A percentile compares a stretch with the other conserved stretches of the same genome.
Conservation (phyloP, 257 asterid genomes). For the Plantago major region DNA sequence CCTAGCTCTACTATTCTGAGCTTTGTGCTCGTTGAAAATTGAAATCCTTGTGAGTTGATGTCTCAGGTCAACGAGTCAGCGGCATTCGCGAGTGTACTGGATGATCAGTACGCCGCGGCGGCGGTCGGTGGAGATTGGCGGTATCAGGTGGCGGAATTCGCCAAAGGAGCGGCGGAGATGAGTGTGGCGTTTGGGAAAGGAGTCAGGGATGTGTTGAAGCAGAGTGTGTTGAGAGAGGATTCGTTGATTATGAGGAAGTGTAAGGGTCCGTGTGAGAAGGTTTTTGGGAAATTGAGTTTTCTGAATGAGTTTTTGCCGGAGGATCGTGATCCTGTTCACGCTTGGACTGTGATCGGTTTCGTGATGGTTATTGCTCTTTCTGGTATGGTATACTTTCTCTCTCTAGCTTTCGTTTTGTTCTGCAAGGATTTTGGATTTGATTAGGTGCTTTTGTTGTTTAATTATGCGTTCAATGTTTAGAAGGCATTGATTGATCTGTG, state of each 20-base stretch:
- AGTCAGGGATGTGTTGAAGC: constrained; percentile 85
- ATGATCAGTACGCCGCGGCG: constrained; percentile 13
- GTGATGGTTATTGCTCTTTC: constrained; percentile 54
- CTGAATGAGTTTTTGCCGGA: constrained; percentile 83
- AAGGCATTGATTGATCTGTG: no score
- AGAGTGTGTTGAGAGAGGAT: constrained; percentile 76
- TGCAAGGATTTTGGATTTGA: neutral
- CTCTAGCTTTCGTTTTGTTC: neutral
- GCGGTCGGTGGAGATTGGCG: constrained; percentile 48
- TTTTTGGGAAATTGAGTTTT: constrained; percentile 52
- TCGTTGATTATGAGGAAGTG: constrained; percentile 65
- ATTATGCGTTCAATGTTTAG: no score
- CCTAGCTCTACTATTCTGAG: neutral
- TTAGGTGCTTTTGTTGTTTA: no score
- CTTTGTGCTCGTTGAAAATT: neutral
- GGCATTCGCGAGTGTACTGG: constrained; percentile 20
- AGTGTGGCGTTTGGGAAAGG: constrained; percentile 88
- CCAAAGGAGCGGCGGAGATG: constrained; percentile 92
- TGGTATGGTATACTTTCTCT: constrained; percentile 49
- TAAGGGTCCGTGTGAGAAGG: constrained; percentile 51
- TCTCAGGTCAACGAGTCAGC: constrained; percentile 62
- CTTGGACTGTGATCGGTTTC: constrained; percentile 66
- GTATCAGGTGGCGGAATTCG: constrained; percentile 73
- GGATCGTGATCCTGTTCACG: constrained; percentile 93
- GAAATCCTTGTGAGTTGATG: constrained; percentile 29